These are phyloP conservation scores for Tubosaeta sp. DNA, from an alignment of 768 basidiomycete species.

Conservation along the genomic window DNA sequence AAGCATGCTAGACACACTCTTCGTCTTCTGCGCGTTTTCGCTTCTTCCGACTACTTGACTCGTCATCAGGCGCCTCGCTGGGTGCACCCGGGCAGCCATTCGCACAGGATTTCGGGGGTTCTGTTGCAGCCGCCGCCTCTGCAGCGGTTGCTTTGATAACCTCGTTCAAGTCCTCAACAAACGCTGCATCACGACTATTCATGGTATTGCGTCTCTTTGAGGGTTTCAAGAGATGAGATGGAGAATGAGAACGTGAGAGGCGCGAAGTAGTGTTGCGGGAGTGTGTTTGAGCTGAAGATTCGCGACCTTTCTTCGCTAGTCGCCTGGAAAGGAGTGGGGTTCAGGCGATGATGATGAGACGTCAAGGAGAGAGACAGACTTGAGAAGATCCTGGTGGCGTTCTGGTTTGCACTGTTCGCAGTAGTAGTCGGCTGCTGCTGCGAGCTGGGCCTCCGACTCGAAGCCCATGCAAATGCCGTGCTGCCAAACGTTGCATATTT, in stretches of 20 bases:
- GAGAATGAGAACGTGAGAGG: slow-evolving; percentile 74
- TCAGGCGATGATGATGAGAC: slow-evolving; percentile 16
- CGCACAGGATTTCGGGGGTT: slow-evolving; percentile 32
- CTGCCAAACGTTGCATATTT: slow-evolving; percentile 97
- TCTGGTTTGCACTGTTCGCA: slow-evolving; percentile 93
- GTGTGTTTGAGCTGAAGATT: slow-evolving; percentile 55
- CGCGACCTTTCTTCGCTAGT: slow-evolving; percentile 58
- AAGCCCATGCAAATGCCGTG: slow-evolving; percentile 96
- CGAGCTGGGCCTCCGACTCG: slow-evolving; percentile 68
- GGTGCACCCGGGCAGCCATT: slow-evolving; percentile 40
- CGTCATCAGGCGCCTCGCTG: slow-evolving; percentile 45
- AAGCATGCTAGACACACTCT: slow-evolving; percentile 40
- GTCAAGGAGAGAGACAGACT: slow-evolving; percentile 45
- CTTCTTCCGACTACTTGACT: slow-evolving; percentile 54
- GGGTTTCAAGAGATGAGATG: slow-evolving; percentile 54
- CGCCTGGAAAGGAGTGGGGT: slow-evolving; percentile 40
- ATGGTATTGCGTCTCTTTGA: slow-evolving; percentile 92
- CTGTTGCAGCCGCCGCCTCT: slow-evolving; percentile 56
- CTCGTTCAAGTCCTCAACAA: slow-evolving; percentile 83
- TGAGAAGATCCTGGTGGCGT: slow-evolving; percentile 75
- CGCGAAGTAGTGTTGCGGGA: slow-evolving; percentile 59
- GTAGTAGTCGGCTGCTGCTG: slow-evolving; percentile 80
- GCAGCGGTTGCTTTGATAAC: slow-evolving; percentile 71
- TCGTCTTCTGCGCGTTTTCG: slow-evolving; percentile 77
- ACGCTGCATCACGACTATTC: slow-evolving; percentile 94